Percentiles rank a stretch among this genome's conserved stretches.
Conservation (phyloP, 768 basidiomycete species). For the Lentinula guzmanii region DNA sequence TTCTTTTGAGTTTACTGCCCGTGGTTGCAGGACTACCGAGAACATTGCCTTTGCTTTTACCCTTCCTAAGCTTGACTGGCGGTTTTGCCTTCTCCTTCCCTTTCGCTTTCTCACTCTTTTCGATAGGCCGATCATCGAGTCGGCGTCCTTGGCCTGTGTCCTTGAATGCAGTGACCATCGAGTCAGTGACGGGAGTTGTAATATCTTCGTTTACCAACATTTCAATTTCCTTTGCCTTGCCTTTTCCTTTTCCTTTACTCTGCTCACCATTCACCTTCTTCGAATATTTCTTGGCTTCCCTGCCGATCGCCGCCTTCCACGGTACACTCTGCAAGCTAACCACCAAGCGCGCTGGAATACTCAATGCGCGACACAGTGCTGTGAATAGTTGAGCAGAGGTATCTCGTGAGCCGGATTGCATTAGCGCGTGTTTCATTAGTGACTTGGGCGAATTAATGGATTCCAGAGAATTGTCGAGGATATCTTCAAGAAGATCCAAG, state of each 20-base stretch:
- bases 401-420: slow-evolving; percentile 77
- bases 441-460: slow-evolving; percentile 72
- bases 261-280: slow-evolving; percentile 24
- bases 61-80: slow-evolving; percentile 52
- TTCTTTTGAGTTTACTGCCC: slow-evolving; percentile 8
- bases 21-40: slow-evolving; percentile 20
- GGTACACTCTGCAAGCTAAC: slow-evolving; percentile 89
- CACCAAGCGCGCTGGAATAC: slow-evolving; percentile 82
- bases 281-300: slow-evolving; percentile 37
- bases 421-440: slow-evolving; percentile 88
- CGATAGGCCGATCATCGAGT: slow-evolving; percentile 28
- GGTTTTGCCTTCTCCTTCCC: slow-evolving; percentile 53
- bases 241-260: slow-evolving; percentile 17
- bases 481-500: slow-evolving; percentile 37
- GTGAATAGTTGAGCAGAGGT: slow-evolving; percentile 89
- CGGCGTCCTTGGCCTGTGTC: slow-evolving; percentile 32
- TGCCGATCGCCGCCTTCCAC: slow-evolving; percentile 71
- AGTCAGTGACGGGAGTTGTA: slow-evolving; percentile 22
- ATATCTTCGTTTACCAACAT: slow-evolving; percentile 28
- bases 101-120: slow-evolving; percentile 44
- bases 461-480: slow-evolving; percentile 48
- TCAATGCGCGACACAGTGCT: slow-evolving; percentile 78
- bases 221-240: slow-evolving; percentile 25
- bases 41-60: slow-evolving; percentile 43
- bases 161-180: slow-evolving; percentile 21